Percentiles rank a stretch among this genome's conserved stretches.
Conservation (phyloP, 1,284 basidiomycete genomes). For the Fomitopsis palustris region DNA sequence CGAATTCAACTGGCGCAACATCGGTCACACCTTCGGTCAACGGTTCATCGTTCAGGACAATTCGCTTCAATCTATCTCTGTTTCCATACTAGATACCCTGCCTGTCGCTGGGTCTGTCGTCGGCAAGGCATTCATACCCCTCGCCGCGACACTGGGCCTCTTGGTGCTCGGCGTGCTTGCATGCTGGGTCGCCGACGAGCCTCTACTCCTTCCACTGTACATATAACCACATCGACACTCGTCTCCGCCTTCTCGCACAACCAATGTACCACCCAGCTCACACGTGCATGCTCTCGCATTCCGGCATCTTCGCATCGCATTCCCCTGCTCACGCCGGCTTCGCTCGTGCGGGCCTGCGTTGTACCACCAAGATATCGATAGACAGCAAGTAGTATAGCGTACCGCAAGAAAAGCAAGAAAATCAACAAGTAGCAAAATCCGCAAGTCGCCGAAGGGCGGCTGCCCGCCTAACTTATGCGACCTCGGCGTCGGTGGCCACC, state of each 20-base stretch:
- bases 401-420: slow-evolving; percentile 23
- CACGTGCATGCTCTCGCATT: slow-evolving; percentile 41
- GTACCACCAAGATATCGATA: slow-evolving; percentile 32
- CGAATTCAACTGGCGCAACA: slow-evolving; percentile 19
- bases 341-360: slow-evolving; percentile 20
- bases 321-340: slow-evolving; percentile 8
- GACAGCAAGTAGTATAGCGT: slow-evolving; percentile 22
- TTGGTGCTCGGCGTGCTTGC: slow-evolving; percentile 9
- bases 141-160: slow-evolving; percentile 14
- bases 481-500: slow-evolving; percentile 22
- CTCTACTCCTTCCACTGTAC: slow-evolving; percentile 17
- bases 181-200: slow-evolving; percentile 11
- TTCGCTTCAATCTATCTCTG: slow-evolving; percentile 23
- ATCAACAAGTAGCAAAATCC: slow-evolving; percentile 17
- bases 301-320: slow-evolving; percentile 21
- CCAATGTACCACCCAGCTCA: slow-evolving; percentile 39
- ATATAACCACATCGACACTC: slow-evolving; percentile 18
- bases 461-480: slow-evolving; percentile 39
- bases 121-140: slow-evolving; percentile 48
- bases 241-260: slow-evolving; percentile 17
- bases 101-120: slow-evolving; percentile 29
- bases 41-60: slow-evolving; percentile 39
- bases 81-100: slow-evolving; percentile 26
- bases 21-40: slow-evolving; percentile 14
- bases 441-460: slow-evolving; percentile 19